phyloP scores from a whole-genome alignment of 2,329 filamentous ascomycete genomes.

The Daldinia sp. region DNA sequence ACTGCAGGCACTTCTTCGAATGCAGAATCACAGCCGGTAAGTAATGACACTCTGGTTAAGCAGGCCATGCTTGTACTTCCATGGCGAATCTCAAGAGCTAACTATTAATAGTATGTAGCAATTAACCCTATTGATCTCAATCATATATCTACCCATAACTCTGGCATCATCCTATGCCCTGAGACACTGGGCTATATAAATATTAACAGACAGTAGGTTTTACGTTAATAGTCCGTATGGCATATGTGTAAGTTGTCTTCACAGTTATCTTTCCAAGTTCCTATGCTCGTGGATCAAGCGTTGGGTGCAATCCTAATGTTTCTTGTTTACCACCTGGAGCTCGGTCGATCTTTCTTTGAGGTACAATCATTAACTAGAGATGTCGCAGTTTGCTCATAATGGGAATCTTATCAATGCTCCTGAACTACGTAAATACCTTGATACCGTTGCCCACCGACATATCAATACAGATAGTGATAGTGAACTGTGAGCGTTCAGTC shows the following conservation, averaged over 20 bases:
- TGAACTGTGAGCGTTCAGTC: conserved; percentile 13
- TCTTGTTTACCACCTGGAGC: background rate
- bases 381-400: conserved; percentile 72
- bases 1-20: conserved; percentile 84
- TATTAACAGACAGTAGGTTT: conserved; percentile 55
- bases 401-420: conserved; percentile 85
- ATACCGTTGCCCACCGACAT: conserved; percentile 81
- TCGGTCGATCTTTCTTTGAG: background rate
- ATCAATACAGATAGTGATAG: conserved; percentile 61
- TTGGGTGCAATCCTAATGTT: background rate
- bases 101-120: background rate
- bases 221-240: conserved; percentile 90
- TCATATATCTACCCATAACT: background rate
- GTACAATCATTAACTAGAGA: background rate
- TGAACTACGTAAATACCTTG: conserved; percentile 74
- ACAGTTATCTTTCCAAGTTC: background rate
- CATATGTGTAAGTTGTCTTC: conserved; percentile 58
- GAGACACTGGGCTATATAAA: background rate
- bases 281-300: background rate
- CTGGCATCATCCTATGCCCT: background rate
- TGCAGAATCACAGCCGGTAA: conserved; percentile 79
- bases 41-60: background rate
- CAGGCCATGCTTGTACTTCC: background rate
- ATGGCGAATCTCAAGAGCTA: background rate
- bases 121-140: background rate